A percentile compares a stretch with the other conserved stretches of the same genome.
phyloP scores from a whole-genome alignment of 805 yeast genomes.

The Wickerhamiella musiphila region DNA sequence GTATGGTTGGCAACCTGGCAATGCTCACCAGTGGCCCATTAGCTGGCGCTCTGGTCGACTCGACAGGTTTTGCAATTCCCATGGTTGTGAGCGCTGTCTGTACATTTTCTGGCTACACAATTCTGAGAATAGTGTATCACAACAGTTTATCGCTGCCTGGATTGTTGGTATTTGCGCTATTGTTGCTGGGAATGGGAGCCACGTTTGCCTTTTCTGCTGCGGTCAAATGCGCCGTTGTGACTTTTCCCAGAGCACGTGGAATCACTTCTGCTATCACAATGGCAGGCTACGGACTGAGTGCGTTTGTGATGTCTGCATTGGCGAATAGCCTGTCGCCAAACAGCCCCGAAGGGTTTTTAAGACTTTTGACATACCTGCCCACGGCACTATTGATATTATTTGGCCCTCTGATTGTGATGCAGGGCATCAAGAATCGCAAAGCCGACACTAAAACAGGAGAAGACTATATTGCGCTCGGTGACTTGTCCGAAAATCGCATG shows the following conservation, averaged over 20 bases:
- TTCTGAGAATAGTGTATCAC: constrained; percentile 35
- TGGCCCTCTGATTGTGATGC: constrained; percentile 11
- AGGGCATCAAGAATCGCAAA: constrained; percentile 6
- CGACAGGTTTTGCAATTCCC: constrained; percentile 38
- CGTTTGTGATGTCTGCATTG: constrained; percentile 43
- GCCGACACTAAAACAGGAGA: constrained; percentile 2
- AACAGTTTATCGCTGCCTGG: constrained; percentile 21
- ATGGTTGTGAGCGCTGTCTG: constrained; percentile 32
- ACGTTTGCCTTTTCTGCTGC: constrained; percentile 47
- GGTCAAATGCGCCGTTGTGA: constrained; percentile 56
- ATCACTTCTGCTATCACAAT: constrained; percentile 61
- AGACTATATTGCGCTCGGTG: constrained; percentile 2
- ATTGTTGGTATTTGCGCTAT: constrained; percentile 29
- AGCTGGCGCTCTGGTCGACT: constrained; percentile 49
- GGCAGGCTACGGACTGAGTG: constrained; percentile 60
- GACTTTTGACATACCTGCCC: constrained; percentile 26
- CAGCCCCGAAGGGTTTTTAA: constrained; percentile 38
- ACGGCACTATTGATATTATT: constrained; percentile 30
- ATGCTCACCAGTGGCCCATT: constrained; percentile 48
- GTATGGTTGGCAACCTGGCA: constrained; percentile 52
- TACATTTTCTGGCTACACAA: constrained; percentile 38
- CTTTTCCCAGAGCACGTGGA: constrained; percentile 51
- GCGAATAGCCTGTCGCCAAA: constrained; percentile 38
- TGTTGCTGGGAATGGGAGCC: constrained; percentile 50
- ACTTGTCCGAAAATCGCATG: background rate